Evolutionary conservation across 148 eudicot species (phyloP), one percentile per base, ranked within the genome.

Genomic region (Limonium bicolor): DNA sequence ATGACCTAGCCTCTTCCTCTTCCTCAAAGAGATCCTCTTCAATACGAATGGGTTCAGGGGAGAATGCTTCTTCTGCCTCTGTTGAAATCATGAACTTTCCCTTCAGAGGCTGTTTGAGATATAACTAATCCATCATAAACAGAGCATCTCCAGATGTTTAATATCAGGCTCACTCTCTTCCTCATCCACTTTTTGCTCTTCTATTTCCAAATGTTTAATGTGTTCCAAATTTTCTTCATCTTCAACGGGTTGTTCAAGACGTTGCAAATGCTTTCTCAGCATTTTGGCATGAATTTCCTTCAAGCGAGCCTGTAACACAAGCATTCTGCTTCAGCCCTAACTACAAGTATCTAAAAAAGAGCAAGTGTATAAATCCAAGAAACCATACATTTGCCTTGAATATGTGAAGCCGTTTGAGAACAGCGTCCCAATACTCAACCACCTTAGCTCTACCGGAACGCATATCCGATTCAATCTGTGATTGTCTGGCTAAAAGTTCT

Each of bases 341-440:
- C n/a, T n/a, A n/a, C n/a, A n/a, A n/a, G n/a, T n/a, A n/a, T n/a
- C n/a, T n/a, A n/a, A n/a, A n/a, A n/a, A n/a, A n/a, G n/a, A n/a
- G n/a, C n/a, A n/a, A n/a, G n/a, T n/a, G n/a, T n/a, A n/a, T n/a
- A n/a, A n/a, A n/a, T n/a, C n/a, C n/a, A n/a, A n/a, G n/a, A n/a
- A n/a, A n/a, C n/a, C 20, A 42, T 47, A 88, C 97, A 85, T 90
- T 90, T 42, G 99, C 99, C 73, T 85, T 85, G 60, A 65, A 81
- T 27, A 90, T 90, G 58, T 90, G 86, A 53, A 90, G 84, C 32
- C 95, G 82, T 58, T 90, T 90, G 41, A 81, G 70, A 57, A 90
- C 73, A 43, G 88, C 99, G 58, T 90, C 99, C 99, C 99, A 90
- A 52, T 66, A 90, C 59, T 90, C 99, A 4, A 85, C 95, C 34